Percentiles rank a stretch among this genome's conserved stretches.
Evolutionary conservation across 441 rosid genomes (phyloP).

Genomic region (Sinapis alba): DNA sequence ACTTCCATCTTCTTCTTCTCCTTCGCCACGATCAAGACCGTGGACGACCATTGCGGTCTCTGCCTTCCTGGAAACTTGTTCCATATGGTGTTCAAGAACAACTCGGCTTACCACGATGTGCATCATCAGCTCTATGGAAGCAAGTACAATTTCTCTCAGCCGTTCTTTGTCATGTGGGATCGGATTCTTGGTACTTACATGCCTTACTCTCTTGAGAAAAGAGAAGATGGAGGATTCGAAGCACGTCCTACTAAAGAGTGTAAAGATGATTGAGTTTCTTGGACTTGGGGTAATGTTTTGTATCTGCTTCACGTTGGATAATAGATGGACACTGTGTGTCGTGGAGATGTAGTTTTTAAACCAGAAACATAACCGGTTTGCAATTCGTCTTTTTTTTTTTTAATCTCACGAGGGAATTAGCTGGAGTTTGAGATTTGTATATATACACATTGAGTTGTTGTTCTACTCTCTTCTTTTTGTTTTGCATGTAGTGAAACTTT

Average conservation of each 20-base stretch:
- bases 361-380: constrained; percentile 27
- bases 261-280: constrained; percentile 49
- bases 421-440: constrained; percentile 32
- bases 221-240: constrained; percentile 70
- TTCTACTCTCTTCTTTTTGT: constrained; percentile 18
- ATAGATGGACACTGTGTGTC: constrained; percentile 2
- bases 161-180: constrained; percentile 84
- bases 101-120: constrained; percentile 82
- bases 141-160: constrained; percentile 85
- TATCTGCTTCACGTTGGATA: constrained; percentile 1
- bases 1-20: constrained; percentile 78
- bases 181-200: constrained; percentile 79
- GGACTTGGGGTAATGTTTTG: constrained; percentile 15
- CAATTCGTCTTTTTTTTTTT: constrained; percentile 11
- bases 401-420: constrained; percentile 8
- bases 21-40: constrained; percentile 81
- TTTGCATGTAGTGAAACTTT: constrained; percentile 29
- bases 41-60: constrained; percentile 82
- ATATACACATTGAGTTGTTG: constrained; percentile 27
- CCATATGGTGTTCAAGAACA: constrained; percentile 69
- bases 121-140: constrained; percentile 84
- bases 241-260: constrained; percentile 51
- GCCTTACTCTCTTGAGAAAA: constrained; percentile 81
- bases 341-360: constrained; percentile 14
- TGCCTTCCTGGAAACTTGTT: constrained; percentile 87